Conservation (phyloP, 192 early-diverging fungal genomes). For the Dimargaris cristalligena region DNA sequence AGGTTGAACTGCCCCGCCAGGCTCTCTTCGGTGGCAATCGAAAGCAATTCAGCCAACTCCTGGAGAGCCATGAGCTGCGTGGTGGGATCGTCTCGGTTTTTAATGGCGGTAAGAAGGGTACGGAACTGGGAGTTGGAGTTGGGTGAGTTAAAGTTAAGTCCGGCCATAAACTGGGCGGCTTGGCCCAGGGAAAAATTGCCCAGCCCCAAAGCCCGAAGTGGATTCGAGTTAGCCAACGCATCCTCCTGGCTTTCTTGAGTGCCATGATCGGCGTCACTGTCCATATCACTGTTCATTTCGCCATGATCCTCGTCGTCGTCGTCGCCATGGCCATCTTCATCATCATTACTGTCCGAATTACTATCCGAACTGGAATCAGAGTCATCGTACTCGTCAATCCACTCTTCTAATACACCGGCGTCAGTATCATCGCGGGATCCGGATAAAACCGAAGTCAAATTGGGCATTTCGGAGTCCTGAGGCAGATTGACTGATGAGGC, state of each 20-base stretch:
- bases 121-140: no score
- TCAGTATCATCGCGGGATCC: conserved; percentile 18
- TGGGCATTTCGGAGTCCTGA: neutral
- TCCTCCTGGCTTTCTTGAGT: conserved; percentile 17
- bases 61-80: conserved; percentile 73
- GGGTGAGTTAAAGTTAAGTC: no score
- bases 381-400: conserved; percentile 8
- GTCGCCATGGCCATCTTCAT: conserved; percentile 15
- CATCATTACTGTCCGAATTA: conserved; percentile 7
- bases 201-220: neutral
- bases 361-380: neutral
- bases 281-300: conserved; percentile 19
- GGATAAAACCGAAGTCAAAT: neutral
- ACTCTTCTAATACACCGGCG: neutral
- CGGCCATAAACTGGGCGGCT: conserved; percentile 11
- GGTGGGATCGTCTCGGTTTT: conserved; percentile 35
- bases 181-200: neutral
- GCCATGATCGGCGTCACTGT: conserved; percentile 19
- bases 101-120: conserved; percentile 40
- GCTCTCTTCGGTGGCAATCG: conserved; percentile 58
- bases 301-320: conserved; percentile 17
- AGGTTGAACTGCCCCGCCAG: conserved; percentile 42
- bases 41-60: conserved; percentile 58
- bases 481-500: no score
- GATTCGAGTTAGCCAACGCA: conserved; percentile 11